Percentiles rank a stretch among this genome's conserved stretches.
phyloP scores from a whole-genome alignment of 1,284 basidiomycete species.

The Caloboletus firmus region DNA sequence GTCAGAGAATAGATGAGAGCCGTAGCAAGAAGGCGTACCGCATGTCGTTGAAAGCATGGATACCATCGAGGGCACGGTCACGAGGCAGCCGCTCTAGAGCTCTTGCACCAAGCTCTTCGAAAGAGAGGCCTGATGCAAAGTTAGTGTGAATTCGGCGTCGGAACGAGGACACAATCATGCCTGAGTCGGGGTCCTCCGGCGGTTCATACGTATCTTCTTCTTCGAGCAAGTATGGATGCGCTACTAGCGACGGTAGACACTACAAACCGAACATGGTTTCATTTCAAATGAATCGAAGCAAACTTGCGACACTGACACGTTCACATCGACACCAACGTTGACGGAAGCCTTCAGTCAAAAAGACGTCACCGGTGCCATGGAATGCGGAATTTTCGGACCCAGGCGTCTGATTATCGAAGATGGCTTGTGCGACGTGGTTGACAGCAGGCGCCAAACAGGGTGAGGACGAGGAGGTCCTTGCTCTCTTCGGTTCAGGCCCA shows the following conservation, averaged over 20 bases:
- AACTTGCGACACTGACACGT: slow-evolving; percentile 40
- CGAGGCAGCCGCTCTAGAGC: slow-evolving; percentile 69
- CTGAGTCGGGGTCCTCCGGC: slow-evolving; percentile 78
- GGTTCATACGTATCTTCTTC: slow-evolving; percentile 81
- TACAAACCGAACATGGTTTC: slow-evolving; percentile 26
- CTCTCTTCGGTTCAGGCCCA: slow-evolving; percentile 50
- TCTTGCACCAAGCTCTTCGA: slow-evolving; percentile 78
- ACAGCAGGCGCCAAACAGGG: slow-evolving; percentile 53
- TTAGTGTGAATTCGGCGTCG: background rate
- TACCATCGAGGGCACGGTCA: slow-evolving; percentile 75
- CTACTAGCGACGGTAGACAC: slow-evolving; percentile 56
- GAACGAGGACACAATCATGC: slow-evolving; percentile 35
- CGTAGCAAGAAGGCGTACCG: slow-evolving; percentile 44
- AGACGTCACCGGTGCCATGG: slow-evolving; percentile 65
- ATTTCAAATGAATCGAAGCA: slow-evolving; percentile 2
- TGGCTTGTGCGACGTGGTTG: slow-evolving; percentile 43
- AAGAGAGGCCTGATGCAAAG: slow-evolving; percentile 52
- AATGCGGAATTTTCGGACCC: background rate
- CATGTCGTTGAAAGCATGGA: slow-evolving; percentile 77
- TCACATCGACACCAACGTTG: slow-evolving; percentile 72
- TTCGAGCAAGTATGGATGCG: slow-evolving; percentile 59
- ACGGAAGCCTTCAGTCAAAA: slow-evolving; percentile 69
- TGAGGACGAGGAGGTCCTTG: slow-evolving; percentile 35
- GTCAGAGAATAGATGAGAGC: background rate
- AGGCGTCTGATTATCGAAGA: slow-evolving; percentile 32